Base-by-base conservation (phyloP, 768 basidiomycete genomes). In the Rhodotorula babjevae region DNA sequence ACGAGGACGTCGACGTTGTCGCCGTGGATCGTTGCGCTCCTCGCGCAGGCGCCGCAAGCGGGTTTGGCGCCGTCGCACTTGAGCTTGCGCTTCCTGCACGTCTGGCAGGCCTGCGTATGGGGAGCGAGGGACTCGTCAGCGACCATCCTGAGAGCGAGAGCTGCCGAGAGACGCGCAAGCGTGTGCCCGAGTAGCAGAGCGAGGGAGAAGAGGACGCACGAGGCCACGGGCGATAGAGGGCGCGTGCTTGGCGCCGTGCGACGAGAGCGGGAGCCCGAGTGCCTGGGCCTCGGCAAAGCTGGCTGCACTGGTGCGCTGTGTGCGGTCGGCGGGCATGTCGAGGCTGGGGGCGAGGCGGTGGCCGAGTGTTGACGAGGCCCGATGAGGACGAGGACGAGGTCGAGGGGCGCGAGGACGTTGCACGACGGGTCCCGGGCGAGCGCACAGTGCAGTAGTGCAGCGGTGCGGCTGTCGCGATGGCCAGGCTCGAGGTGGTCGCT, bases 1-100 rank as follows among this genome's bases (percentile, higher is more conserved):
- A n/a, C 25, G 42, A 36, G n/a, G 12, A 27, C 29, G 8, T 9
- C 3, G 2, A 21, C 29, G n/a, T 33, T 31, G n/a, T 60, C 56
- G 18, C 59, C 67, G 67, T 63, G 70, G 19, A 60, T 69, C 29
- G 50, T 9, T 8, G 74, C 74, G 25, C 40, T 42, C 29, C 44
- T 61, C 1, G 1, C 2, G 47, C 74, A 75, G 0, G 60, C 47
- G 0, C 36, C 33, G 25, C 74, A 75, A 2, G 59, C 29, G 0
- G 74, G 69, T 4, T 63, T 61, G 27, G 36, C 49, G 8, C 63
- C 70, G 27, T 75, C 74, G 56, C 74, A 72, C 52, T 67, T 67
- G 61, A 72, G 61, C 42, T 72, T 72, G 19, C 65, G 65, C n/a
- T 44, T 49, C 21, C 71, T 21, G 57, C 71, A 67, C 0, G 61